These are phyloP conservation scores for Fremontodendron californicum DNA, from an alignment of 345 rosid genomes.

Conservation along the genomic window DNA sequence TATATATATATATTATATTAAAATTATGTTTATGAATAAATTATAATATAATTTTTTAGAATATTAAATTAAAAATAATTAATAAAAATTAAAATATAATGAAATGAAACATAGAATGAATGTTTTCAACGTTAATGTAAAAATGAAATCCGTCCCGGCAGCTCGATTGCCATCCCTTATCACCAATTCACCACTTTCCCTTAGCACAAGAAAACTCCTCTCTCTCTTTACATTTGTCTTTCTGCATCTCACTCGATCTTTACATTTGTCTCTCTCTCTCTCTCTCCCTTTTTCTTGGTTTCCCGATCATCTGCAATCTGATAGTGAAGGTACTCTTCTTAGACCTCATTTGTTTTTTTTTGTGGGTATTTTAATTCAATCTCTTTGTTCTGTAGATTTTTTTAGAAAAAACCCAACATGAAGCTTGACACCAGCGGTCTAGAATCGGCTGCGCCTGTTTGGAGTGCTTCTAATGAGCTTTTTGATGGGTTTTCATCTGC, in stretches of 20 bases:
- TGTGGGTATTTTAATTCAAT: neutral
- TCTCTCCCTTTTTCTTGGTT: neutral
- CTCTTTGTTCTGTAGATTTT: slow-evolving; percentile 1
- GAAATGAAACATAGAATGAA: too few relatives aligned
- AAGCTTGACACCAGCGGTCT: slow-evolving; percentile 87
- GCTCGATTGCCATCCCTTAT: too few relatives aligned
- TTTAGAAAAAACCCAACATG: slow-evolving; percentile 35
- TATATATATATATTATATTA: too few relatives aligned
- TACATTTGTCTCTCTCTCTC: too few relatives aligned
- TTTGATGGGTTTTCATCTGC: slow-evolving; percentile 43
- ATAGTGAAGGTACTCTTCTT: neutral
- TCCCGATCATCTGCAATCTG: neutral
- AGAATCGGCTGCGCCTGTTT: slow-evolving; percentile 43
- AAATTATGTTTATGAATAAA: too few relatives aligned
- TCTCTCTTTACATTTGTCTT: too few relatives aligned
- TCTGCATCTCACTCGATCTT: neutral
- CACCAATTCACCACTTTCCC: neutral
- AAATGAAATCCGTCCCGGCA: too few relatives aligned
- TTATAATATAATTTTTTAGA: too few relatives aligned
- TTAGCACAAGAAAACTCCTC: neutral
- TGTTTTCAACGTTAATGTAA: too few relatives aligned
- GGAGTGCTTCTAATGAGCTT: slow-evolving; percentile 38
- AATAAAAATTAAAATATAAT: too few relatives aligned
- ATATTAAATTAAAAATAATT: too few relatives aligned
- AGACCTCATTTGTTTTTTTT: neutral